A percentile compares a stretch with the other conserved stretches of the same genome.
Conservation (phyloP, 2,329 filamentous ascomycete genomes). For the Alternaria hordeiaustralica region DNA sequence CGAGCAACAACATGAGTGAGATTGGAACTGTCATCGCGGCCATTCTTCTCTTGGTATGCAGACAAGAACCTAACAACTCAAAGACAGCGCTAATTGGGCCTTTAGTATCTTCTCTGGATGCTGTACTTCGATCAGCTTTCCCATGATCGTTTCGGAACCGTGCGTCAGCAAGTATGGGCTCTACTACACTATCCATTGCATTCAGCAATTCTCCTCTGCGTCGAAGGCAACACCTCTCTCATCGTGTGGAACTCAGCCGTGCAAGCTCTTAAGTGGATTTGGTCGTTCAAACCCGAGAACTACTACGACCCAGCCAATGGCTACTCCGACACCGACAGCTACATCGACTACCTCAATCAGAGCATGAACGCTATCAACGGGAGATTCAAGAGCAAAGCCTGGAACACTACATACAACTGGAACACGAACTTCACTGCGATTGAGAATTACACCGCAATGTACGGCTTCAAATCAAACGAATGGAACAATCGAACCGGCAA, state of each 20-base stretch:
- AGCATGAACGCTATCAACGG: slow-evolving; percentile 27
- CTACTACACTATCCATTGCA: slow-evolving; percentile 67
- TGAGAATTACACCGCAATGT: slow-evolving; percentile 23
- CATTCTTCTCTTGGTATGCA: slow-evolving; percentile 22
- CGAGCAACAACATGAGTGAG: slow-evolving; percentile 24
- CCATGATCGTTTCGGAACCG: slow-evolving; percentile 53
- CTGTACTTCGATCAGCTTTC: slow-evolving; percentile 63
- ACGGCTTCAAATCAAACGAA: slow-evolving; percentile 22
- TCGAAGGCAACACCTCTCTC: slow-evolving; percentile 57
- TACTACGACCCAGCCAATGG: slow-evolving; percentile 20
- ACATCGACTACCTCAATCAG: slow-evolving; percentile 21
- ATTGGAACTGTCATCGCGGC: slow-evolving; percentile 29
- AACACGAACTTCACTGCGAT: slow-evolving; percentile 30
- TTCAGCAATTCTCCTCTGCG: slow-evolving; percentile 64
- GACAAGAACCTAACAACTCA: no score
- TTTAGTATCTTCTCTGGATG: slow-evolving; percentile 64
- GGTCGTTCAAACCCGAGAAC: slow-evolving; percentile 19
- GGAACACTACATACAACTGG: slow-evolving; percentile 31
- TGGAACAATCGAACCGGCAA: slow-evolving; percentile 30
- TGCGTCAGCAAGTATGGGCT: slow-evolving; percentile 65
- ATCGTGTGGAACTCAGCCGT: slow-evolving; percentile 36
- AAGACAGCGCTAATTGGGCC: no score
- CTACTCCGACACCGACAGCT: slow-evolving; percentile 15
- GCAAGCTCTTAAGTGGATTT: slow-evolving; percentile 29
- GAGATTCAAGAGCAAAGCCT: slow-evolving; percentile 26